Evolutionary conservation across 495 filamentous ascomycete genomes (phyloP), one percentile per base, ranked within the genome.

Genomic region (Talaromyces nanjingensis): DNA sequence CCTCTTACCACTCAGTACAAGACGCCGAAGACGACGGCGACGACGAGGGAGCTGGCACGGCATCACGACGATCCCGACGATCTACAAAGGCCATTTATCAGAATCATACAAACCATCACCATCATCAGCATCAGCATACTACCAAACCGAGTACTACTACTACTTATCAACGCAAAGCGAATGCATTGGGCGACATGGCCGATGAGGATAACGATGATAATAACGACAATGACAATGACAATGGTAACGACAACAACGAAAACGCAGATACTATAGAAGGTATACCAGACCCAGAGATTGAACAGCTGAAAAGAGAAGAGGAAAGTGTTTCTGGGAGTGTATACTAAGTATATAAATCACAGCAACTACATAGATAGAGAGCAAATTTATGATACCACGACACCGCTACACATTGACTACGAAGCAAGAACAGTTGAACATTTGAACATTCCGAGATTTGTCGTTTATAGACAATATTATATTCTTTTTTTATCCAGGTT

Each of bases 21-120:
- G 78, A 82, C 47, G 63, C 74, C 22, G 78, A 73, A 63, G 73
- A 75, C 45, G 80, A 84, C 59, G 79, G 77, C 47, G 83, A 86
- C 49, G 81, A 87, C 59, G 76, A 81, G 56, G 75, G 80, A 25
- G 81, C 80, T 39, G 73, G 74, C n/a, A 56, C 53, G 49, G 27
- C 54, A 3, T 62, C 60, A 54, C 60, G 60, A 62, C 67, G 66
- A 45, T 65, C 65, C 1, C 70, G 71, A 12, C 70, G 70, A 39
- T 58, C 56, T 34, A 0, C 71, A 69, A 45, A 71, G 70, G 14
- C 53, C 64, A 39, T 37, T 33, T 37, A 75, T 42, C 67, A 73
- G 49, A 67, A 65, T 29, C 68, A 71, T 18, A 65, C 72, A 42
- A 69, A 73, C 31, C 69, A 66, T 33, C 39, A 69, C 61, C 24